Evolutionary conservation across 139 green algal genomes (phyloP), one percentile per base, ranked within the genome.

Genomic region (Marvania coccoides): DNA sequence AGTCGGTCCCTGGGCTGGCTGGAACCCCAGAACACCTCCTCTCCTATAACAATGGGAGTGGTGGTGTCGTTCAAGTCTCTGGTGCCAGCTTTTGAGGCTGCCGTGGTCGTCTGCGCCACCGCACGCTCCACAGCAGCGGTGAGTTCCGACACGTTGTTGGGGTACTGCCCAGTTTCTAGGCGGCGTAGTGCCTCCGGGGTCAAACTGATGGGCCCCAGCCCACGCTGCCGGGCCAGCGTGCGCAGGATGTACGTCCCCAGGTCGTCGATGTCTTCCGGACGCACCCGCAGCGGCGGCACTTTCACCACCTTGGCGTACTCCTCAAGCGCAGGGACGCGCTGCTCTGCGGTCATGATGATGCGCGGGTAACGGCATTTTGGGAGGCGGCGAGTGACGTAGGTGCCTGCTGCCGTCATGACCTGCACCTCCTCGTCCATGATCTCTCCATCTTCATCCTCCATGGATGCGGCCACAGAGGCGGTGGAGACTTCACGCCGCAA

Each of bases 281-380:
- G 63, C 48, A 94, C 77, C 31, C 87, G 76, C 59, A 94, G 77
- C 2, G 87, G 87, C 3, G 87, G 78, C 3, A 93, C 75, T 76
- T 84, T 76, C 42, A 88, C 83, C 30, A 80, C 46, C 9, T 40
- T 79, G 26, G 36, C 56, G n/a, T 80, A 56, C 2, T 29, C 40
- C 4, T 82, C 64, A 5, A 89, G 19, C 39, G 24, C 39, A 3
- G 78, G 69, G n/a, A 83, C 55, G 13, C 47, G 46, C 28, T 65
- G 47, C 68, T 83, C 72, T 14, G 61, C 61, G 5, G 79, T 83
- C 47, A 89, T 71, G 0, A 86, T 48, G 31, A 86, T 66, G 31
- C 79, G 58, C 23, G 63, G 47, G 28, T 35, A 47, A 29, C 19
- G 26, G 37, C 37, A 34, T 47, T 24, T 24, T 19, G 35, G 39